These are phyloP conservation scores for Elsinoe ampelina DNA, from an alignment of 2,329 filamentous ascomycete species.

Conservation along the genomic window DNA sequence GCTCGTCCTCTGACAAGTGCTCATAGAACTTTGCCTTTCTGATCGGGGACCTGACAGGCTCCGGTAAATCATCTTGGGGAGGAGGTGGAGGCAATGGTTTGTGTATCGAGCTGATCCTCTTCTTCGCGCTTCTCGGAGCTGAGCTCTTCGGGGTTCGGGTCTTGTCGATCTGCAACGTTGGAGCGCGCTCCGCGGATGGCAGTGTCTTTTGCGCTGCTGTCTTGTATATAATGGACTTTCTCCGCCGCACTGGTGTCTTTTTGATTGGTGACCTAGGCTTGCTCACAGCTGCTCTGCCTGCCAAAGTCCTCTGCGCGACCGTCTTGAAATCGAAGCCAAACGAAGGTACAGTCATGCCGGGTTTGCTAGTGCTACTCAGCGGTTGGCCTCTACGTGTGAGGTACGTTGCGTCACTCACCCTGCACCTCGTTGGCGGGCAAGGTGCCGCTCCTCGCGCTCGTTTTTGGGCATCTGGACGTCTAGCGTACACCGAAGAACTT, in stretches of 20 bases:
- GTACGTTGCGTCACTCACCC: slow-evolving; percentile 10
- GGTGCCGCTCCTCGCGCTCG: slow-evolving; percentile 15
- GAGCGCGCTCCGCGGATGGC: background rate
- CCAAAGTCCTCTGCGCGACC: background rate
- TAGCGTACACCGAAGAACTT: too few species aligned
- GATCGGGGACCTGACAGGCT: background rate
- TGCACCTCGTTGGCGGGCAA: slow-evolving; percentile 17
- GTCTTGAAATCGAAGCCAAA: slow-evolving; percentile 10
- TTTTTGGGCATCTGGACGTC: background rate
- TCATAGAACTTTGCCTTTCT: slow-evolving; percentile 13
- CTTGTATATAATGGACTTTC: slow-evolving; percentile 5
- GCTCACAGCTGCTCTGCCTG: background rate
- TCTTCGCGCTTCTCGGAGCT: background rate
- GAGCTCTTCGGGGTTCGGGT: background rate
- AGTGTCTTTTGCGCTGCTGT: background rate
- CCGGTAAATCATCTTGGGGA: background rate
- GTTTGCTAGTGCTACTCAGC: background rate
- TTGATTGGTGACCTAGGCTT: slow-evolving; percentile 2
- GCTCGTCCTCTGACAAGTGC: slow-evolving; percentile 7
- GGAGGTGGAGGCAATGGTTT: background rate
- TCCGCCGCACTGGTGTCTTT: background rate
- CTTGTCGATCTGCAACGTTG: background rate
- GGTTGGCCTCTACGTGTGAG: too few species aligned
- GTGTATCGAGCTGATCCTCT: background rate
- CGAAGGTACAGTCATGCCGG: background rate